A percentile compares a stretch with the other conserved stretches of the same genome.
Evolutionary conservation across 441 rosid species (phyloP).

Genomic region (Gossypium gossypioides): DNA sequence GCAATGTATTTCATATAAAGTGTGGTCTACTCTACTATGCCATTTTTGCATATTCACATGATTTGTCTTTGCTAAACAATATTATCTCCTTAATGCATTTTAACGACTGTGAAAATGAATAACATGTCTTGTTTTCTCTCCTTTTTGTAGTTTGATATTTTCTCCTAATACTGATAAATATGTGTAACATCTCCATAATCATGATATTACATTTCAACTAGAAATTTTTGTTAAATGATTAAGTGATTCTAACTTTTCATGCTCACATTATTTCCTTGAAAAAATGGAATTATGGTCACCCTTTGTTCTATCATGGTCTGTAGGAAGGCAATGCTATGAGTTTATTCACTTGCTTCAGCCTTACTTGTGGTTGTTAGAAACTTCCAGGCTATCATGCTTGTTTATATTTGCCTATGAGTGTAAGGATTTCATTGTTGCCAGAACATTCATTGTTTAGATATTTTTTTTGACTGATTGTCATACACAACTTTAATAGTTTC

Average conservation of each 20-base stretch:
- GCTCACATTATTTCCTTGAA: not conserved
- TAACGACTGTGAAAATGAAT: not conserved
- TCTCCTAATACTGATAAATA: not conserved
- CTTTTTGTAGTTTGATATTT: not conserved
- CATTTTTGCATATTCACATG: not conserved
- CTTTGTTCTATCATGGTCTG: not conserved
- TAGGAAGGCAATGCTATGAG: not conserved
- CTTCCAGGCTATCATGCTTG: not conserved
- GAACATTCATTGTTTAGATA: not conserved
- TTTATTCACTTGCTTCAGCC: conserved; percentile 3
- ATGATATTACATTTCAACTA: not conserved
- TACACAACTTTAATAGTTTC: not conserved
- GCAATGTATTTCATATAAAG: not conserved
- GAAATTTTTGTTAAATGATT: not conserved
- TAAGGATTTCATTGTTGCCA: not conserved
- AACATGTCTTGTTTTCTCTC: not conserved
- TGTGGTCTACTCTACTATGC: not conserved
- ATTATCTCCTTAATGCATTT: not conserved
- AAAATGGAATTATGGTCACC: not conserved
- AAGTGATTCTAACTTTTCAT: not conserved
- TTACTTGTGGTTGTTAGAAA: not conserved
- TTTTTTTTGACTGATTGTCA: not conserved
- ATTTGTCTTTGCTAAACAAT: not conserved
- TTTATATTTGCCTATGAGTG: not conserved
- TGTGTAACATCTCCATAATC: not conserved